These are phyloP conservation scores for Hanseniaspora thailandica DNA, from an alignment of 805 yeast species.

Conservation along the genomic window DNA sequence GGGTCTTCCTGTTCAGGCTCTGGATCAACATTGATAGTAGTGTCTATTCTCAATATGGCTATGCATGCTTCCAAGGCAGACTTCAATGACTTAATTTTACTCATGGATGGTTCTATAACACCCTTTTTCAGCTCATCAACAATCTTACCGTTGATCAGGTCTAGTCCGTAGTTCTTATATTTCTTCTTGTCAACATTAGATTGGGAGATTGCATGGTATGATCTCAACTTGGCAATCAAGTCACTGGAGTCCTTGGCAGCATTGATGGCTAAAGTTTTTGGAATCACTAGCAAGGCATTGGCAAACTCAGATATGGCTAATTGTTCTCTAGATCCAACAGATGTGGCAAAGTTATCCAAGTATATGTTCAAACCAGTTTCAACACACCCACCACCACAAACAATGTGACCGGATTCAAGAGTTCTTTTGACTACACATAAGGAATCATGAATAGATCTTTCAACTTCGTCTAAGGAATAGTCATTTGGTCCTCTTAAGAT, in stretches of 20 bases:
- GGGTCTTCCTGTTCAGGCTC: constrained; percentile 87
- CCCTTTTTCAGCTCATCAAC: constrained; percentile 77
- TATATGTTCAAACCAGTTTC: constrained; percentile 91
- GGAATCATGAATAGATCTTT: constrained; percentile 90
- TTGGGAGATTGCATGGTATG: constrained; percentile 93
- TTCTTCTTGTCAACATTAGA: constrained; percentile 70
- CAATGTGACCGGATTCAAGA: constrained; percentile 83
- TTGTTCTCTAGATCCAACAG: constrained; percentile 95
- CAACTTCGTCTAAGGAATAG: constrained; percentile 95
- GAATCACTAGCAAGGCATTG: constrained; percentile 73
- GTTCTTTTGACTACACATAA: constrained; percentile 91
- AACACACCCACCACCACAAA: constrained; percentile 99
- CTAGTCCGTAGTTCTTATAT: constrained; percentile 86
- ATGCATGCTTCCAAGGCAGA: constrained; percentile 97
- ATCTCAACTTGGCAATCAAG: constrained; percentile 84
- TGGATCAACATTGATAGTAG: constrained; percentile 95
- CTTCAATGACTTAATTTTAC: constrained; percentile 84
- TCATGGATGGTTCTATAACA: constrained; percentile 88
- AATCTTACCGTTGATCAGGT: constrained; percentile 79
- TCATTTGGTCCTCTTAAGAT: constrained; percentile 92
- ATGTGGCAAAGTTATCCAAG: constrained; percentile 92
- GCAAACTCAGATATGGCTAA: constrained; percentile 98
- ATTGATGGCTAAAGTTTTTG: constrained; percentile 91
- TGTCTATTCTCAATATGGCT: constrained; percentile 92
- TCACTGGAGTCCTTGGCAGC: constrained; percentile 97